These are phyloP conservation scores for Ophiosphaerella narmari DNA, from an alignment of 2,329 filamentous ascomycete species.

Conservation along the genomic window DNA sequence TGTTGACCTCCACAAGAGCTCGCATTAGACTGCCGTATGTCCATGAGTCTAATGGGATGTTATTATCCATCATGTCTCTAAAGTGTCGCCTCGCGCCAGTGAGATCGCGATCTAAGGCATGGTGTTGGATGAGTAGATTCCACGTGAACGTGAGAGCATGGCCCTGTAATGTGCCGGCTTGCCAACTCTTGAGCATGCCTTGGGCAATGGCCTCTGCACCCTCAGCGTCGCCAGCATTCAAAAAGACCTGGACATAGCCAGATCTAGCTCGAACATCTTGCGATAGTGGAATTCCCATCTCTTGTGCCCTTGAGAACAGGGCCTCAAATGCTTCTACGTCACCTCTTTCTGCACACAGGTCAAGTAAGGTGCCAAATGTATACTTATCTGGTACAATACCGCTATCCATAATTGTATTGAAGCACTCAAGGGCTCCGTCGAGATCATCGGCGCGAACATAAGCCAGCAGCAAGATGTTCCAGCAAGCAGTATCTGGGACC, in stretches of 20 bases:
- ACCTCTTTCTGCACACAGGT: constrained; percentile 70
- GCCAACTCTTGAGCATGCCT: constrained; percentile 57
- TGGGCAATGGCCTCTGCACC: constrained; percentile 59
- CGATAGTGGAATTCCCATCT: constrained; percentile 37
- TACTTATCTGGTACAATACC: constrained; percentile 61
- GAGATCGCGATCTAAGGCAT: constrained; percentile 67
- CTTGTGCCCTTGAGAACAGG: constrained; percentile 66
- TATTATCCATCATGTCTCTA: constrained; percentile 58
- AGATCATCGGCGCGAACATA: constrained; percentile 70
- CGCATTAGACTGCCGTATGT: constrained; percentile 68
- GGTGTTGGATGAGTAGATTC: constrained; percentile 75
- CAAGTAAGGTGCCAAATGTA: constrained; percentile 76
- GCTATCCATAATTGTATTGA: constrained; percentile 62
- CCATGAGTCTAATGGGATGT: constrained; percentile 58
- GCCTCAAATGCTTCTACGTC: constrained; percentile 72
- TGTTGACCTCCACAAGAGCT: constrained; percentile 56
- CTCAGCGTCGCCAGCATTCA: constrained; percentile 53
- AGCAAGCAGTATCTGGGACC: constrained; percentile 63
- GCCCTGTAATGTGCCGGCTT: constrained; percentile 49
- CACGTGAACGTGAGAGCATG: constrained; percentile 66
- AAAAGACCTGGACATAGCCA: constrained; percentile 65
- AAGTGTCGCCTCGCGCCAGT: constrained; percentile 59
- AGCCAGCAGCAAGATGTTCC: constrained; percentile 78
- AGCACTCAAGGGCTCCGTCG: constrained; percentile 66
- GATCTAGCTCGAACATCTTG: constrained; percentile 29